These are phyloP conservation scores for Fraxinus albicans DNA, from an alignment of 305 asterid genomes.

Conservation along the genomic window DNA sequence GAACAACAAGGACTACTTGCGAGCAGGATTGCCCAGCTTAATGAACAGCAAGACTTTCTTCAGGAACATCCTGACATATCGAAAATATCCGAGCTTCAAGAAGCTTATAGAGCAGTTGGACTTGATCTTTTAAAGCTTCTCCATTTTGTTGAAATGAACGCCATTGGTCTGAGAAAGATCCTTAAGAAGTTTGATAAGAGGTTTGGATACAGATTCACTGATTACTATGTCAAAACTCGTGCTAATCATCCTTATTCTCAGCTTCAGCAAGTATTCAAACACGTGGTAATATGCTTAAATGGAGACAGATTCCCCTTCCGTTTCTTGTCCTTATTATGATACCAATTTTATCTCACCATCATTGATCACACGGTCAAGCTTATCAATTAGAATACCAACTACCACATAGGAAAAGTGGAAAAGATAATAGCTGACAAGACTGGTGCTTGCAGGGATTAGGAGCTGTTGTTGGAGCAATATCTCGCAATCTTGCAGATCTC, in stretches of 20 bases:
- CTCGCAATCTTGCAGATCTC: slow-evolving; percentile 95
- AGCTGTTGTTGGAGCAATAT: slow-evolving; percentile 97
- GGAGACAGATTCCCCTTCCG: slow-evolving; percentile 19
- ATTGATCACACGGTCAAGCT: neutral
- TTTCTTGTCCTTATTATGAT: slow-evolving; percentile 21
- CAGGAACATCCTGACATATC: slow-evolving; percentile 78
- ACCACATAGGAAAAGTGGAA: neutral
- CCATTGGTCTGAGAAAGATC: slow-evolving; percentile 90
- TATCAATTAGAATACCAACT: neutral
- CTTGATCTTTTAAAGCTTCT: slow-evolving; percentile 86
- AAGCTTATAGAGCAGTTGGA: slow-evolving; percentile 87
- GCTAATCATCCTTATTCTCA: slow-evolving; percentile 98
- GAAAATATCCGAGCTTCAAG: slow-evolving; percentile 70
- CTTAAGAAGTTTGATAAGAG: slow-evolving; percentile 96
- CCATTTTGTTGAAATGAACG: slow-evolving; percentile 82
- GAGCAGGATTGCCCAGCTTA: slow-evolving; percentile 67
- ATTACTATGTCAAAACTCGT: slow-evolving; percentile 92
- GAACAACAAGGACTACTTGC: slow-evolving; percentile 89
- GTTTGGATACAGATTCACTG: slow-evolving; percentile 83
- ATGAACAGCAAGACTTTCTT: slow-evolving; percentile 68
- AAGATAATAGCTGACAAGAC: slow-evolving; percentile 7
- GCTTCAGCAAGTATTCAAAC: slow-evolving; percentile 96
- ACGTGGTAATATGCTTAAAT: slow-evolving; percentile 69
- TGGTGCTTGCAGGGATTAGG: slow-evolving; percentile 74
- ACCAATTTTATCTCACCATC: neutral